Percentiles rank a stretch among this genome's conserved stretches.
Evolutionary conservation across 1,284 basidiomycete genomes (phyloP).

Genomic region (Papiliotrema laurentii): DNA sequence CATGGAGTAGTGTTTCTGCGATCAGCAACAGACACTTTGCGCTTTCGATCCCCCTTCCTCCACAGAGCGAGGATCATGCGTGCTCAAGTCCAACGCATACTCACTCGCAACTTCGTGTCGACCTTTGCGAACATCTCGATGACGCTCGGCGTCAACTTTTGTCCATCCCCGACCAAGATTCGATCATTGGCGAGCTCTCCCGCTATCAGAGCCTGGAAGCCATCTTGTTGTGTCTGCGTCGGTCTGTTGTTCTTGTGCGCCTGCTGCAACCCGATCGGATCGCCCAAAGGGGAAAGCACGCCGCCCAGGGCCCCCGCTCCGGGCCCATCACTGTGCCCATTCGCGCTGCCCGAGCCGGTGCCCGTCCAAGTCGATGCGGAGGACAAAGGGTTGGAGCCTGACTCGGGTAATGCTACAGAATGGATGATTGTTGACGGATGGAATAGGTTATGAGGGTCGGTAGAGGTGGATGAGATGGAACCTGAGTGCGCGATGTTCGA

Average conservation of each 20-base stretch:
- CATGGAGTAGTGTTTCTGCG: conserved; percentile 44
- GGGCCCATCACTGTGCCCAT: background rate
- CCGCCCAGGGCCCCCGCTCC: background rate
- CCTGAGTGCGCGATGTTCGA: conserved; percentile 3
- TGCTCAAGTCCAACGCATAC: background rate
- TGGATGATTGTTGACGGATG: conserved; percentile 36
- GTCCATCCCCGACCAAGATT: conserved; percentile 41
- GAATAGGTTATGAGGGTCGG: conserved; percentile 14
- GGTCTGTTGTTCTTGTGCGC: background rate
- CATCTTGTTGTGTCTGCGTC: conserved; percentile 17
- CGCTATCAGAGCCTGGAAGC: conserved; percentile 30
- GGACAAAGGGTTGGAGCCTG: conserved; percentile 10
- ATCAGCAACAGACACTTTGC: background rate
- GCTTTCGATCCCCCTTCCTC: too few relatives aligned
- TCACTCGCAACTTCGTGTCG: conserved; percentile 48
- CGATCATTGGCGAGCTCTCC: conserved; percentile 32
- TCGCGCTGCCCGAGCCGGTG: background rate
- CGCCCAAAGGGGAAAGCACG: background rate
- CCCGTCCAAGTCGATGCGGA: conserved; percentile 4
- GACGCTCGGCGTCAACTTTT: conserved; percentile 39
- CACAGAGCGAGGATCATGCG: too few relatives aligned
- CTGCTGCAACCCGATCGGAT: conserved; percentile 2
- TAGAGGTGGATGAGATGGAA: background rate
- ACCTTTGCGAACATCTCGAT: conserved; percentile 48
- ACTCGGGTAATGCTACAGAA: conserved; percentile 23